Evolutionary conservation across 2,329 filamentous ascomycete genomes (phyloP).

Genomic region (Trichoderma afroharzianum): DNA sequence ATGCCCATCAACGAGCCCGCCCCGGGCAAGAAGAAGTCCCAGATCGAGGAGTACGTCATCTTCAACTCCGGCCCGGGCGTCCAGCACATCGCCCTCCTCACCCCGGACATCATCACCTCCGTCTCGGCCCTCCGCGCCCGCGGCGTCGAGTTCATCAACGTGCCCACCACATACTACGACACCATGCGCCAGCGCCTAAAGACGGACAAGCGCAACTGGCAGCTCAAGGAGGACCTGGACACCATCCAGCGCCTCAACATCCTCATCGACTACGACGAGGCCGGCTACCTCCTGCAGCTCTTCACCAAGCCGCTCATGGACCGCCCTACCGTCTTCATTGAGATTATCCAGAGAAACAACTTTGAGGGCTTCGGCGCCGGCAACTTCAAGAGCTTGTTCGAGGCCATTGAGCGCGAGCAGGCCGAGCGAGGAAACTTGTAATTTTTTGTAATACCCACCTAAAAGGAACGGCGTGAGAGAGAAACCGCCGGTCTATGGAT

Average conservation of each 20-base stretch:
- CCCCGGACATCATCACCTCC: conserved; percentile 70
- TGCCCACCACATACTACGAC: conserved; percentile 82
- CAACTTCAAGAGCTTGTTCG: conserved; percentile 93
- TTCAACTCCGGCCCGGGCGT: conserved; percentile 89
- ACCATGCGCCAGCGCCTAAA: conserved; percentile 71
- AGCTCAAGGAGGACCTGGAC: conserved; percentile 75
- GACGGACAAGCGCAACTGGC: conserved; percentile 56
- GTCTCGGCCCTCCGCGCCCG: conserved; percentile 78
- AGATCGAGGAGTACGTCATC: conserved; percentile 90
- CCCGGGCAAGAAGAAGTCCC: conserved; percentile 80
- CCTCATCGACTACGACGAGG: conserved; percentile 92
- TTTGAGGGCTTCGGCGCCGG: conserved; percentile 92
- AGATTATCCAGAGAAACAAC: conserved; percentile 90
- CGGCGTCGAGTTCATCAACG: conserved; percentile 88
- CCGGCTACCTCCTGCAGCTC: conserved; percentile 73
- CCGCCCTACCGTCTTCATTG: conserved; percentile 89
- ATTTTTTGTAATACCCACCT: conserved; percentile 17
- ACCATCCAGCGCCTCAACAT: conserved; percentile 76
- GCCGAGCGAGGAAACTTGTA: conserved; percentile 78
- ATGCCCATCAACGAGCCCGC: conserved; percentile 99
- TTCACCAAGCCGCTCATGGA: conserved; percentile 91
- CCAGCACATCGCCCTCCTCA: conserved; percentile 88
- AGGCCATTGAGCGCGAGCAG: conserved; percentile 93
- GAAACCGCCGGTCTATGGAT: neutral
- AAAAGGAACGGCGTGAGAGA: neutral